These are phyloP conservation scores for Triticum timopheevii DNA, from an alignment of 176 grass and related monocot genomes.

Conservation along the genomic window DNA sequence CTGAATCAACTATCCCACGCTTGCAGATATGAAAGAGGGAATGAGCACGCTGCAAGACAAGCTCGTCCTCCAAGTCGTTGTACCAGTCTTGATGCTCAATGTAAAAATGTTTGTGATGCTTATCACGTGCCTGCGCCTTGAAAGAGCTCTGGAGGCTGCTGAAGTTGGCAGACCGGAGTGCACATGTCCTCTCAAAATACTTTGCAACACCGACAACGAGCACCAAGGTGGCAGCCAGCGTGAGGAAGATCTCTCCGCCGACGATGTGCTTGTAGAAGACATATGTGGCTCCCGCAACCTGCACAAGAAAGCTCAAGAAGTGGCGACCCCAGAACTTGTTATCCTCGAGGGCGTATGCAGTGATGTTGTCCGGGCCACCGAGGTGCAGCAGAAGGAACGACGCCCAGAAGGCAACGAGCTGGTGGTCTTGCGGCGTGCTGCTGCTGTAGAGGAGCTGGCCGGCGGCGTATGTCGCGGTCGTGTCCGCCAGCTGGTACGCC, in stretches of 20 bases:
- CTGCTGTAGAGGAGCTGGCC: conserved; percentile 26
- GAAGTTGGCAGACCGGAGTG: too few species aligned
- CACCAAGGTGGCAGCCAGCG: too few species aligned
- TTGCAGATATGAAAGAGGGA: too few species aligned
- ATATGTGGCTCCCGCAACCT: not conserved
- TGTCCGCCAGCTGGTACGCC: conserved; percentile 34
- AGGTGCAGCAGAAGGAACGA: conserved; percentile 66
- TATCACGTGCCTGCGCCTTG: too few species aligned
- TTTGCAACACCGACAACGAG: too few species aligned
- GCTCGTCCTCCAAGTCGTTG: too few species aligned
- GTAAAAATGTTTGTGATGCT: too few species aligned
- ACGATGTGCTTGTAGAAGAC: conserved; percentile 15
- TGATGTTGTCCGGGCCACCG: conserved; percentile 61
- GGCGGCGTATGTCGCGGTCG: conserved; percentile 30
- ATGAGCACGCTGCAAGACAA: too few species aligned
- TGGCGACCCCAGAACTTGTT: conserved; percentile 26
- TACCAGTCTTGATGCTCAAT: too few species aligned
- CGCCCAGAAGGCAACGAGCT: conserved; percentile 40
- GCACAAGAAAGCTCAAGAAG: not conserved
- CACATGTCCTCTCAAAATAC: too few species aligned
- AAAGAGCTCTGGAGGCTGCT: too few species aligned
- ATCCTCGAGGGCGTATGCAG: conserved; percentile 46
- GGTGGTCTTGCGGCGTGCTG: not conserved
- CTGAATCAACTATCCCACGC: too few species aligned
- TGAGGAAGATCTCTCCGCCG: not conserved